These are phyloP conservation scores for Trichoderma asperellum DNA, from an alignment of 2,329 filamentous ascomycete genomes.

Conservation along the genomic window DNA sequence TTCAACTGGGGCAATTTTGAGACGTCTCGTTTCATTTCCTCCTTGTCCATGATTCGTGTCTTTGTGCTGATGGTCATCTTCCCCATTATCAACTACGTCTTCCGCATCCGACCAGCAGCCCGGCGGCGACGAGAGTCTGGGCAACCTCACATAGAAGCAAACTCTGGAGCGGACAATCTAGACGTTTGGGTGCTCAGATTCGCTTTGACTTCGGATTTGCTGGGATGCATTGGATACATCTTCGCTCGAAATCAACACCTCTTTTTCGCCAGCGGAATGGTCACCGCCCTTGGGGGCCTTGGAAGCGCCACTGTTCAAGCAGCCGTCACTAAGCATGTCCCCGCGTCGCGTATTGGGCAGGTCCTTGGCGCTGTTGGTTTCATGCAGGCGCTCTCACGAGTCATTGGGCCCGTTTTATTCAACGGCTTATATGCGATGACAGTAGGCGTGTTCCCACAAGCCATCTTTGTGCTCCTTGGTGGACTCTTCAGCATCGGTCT, in stretches of 20 bases:
- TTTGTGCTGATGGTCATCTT: conserved; percentile 73
- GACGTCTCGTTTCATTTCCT: conserved; percentile 77
- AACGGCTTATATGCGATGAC: conserved; percentile 85
- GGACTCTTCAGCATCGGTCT: conserved; percentile 69
- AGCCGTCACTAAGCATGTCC: conserved; percentile 87
- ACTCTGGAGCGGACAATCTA: conserved; percentile 73
- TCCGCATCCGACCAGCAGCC: conserved; percentile 61
- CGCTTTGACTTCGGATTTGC: conserved; percentile 74
- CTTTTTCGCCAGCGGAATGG: conserved; percentile 72
- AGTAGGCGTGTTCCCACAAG: conserved; percentile 75
- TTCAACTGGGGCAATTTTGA: conserved; percentile 85
- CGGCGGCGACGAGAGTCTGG: conserved; percentile 46
- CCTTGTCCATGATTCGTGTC: conserved; percentile 78
- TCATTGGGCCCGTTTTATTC: conserved; percentile 80
- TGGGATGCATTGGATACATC: conserved; percentile 77
- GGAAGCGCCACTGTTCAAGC: conserved; percentile 84
- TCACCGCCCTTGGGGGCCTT: conserved; percentile 80
- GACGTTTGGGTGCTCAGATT: conserved; percentile 78
- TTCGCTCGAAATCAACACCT: conserved; percentile 62
- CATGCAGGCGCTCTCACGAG: conserved; percentile 78
- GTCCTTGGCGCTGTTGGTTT: conserved; percentile 87
- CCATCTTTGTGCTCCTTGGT: conserved; percentile 78
- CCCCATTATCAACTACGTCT: conserved; percentile 74
- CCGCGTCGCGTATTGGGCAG: conserved; percentile 78
- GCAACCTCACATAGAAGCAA: conserved; percentile 49